A percentile compares a stretch with the other conserved stretches of the same genome.
phyloP scores from a whole-genome alignment of 2,329 filamentous ascomycete genomes.

The Aspergillus spinulosporus region DNA sequence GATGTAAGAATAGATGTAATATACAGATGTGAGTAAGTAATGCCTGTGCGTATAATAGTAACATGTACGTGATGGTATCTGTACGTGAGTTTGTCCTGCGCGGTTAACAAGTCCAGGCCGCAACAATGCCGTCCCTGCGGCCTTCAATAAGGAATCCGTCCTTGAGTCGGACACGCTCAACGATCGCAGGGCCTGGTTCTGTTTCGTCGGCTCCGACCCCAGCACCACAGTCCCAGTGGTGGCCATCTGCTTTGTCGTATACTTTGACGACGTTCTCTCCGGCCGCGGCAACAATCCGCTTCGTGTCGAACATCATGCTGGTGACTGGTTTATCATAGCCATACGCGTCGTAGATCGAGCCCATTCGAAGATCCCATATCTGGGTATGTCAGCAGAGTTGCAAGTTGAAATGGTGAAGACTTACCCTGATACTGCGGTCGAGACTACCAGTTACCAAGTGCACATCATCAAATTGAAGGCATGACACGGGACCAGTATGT shows the following conservation, averaged over 20 bases:
- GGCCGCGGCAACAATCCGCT: conserved; percentile 84
- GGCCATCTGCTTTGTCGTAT: conserved; percentile 93
- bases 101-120: conserved; percentile 76
- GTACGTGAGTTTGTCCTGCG: not conserved
- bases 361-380: conserved; percentile 98
- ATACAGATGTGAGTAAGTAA: conserved; percentile 18
- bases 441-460: conserved; percentile 90
- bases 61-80: conserved; percentile 11
- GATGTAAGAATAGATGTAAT: conserved; percentile 12
- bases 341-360: conserved; percentile 92
- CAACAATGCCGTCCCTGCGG: conserved; percentile 80
- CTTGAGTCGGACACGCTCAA: conserved; percentile 85
- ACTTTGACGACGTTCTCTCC: conserved; percentile 95
- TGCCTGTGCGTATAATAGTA: conserved; percentile 12
- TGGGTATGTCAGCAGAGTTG: conserved; percentile 42
- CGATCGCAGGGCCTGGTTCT: conserved; percentile 63
- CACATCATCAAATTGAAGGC: conserved; percentile 92
- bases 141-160: conserved; percentile 95
- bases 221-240: conserved; percentile 94
- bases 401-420: conserved; percentile 35
- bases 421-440: conserved; percentile 90
- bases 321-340: conserved; percentile 91
- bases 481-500: conserved; percentile 91
- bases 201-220: conserved; percentile 68
- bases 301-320: conserved; percentile 94